These are phyloP conservation scores for Penicillium sp. DNA, from an alignment of 2,329 filamentous ascomycete genomes.

Conservation along the genomic window DNA sequence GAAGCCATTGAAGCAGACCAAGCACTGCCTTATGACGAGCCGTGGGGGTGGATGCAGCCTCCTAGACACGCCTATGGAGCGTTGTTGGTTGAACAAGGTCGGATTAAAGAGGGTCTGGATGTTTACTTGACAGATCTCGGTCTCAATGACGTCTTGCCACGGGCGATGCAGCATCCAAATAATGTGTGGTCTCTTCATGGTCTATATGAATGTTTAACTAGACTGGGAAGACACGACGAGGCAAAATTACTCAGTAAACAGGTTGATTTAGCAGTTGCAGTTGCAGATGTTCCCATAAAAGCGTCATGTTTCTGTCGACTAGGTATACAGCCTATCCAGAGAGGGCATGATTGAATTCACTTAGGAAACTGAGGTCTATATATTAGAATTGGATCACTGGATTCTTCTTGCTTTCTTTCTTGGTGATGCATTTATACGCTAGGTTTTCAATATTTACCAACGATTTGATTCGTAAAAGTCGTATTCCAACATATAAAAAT, in stretches of 20 bases:
- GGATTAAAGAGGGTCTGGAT: conserved; percentile 46
- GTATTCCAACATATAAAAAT: too few species aligned
- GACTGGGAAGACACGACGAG: conserved; percentile 45
- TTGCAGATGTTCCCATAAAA: conserved; percentile 56
- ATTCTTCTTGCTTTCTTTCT: too few species aligned
- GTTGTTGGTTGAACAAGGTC: conserved; percentile 58
- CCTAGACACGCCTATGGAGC: conserved; percentile 62
- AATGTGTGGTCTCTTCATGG: conserved; percentile 72
- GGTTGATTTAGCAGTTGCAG: conserved; percentile 47
- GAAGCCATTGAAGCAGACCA: conserved; percentile 57
- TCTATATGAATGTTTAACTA: conserved; percentile 61
- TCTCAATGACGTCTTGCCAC: conserved; percentile 52
- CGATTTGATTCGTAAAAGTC: too few species aligned
- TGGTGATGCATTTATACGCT: too few species aligned
- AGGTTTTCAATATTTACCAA: too few species aligned
- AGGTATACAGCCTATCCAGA: neutral
- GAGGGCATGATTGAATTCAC: too few species aligned
- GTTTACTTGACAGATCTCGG: conserved; percentile 59
- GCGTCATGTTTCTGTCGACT: conserved; percentile 54
- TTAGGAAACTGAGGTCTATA: too few species aligned
- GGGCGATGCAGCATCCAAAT: conserved; percentile 61
- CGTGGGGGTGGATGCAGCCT: conserved; percentile 70
- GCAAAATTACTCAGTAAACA: conserved; percentile 43
- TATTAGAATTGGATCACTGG: too few species aligned
- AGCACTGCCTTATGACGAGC: conserved; percentile 60